Base-by-base conservation (phyloP, 1,284 basidiomycete species). In the Thecaphora thlaspeos region DNA sequence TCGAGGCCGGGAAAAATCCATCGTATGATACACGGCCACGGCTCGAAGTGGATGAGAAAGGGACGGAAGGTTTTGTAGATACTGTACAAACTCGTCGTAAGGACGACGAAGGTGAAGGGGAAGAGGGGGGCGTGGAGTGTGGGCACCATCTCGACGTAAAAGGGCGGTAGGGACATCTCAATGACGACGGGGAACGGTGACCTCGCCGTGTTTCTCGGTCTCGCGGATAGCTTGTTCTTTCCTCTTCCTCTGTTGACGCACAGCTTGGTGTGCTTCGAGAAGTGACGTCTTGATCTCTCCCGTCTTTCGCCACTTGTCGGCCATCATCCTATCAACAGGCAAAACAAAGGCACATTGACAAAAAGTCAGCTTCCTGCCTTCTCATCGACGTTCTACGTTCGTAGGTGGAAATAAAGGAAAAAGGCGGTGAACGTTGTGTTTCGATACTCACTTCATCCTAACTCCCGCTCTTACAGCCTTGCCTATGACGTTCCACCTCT, bases 401-500 rank as follows among this genome's bases (percentile, higher is more conserved):
- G n/a, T n/a, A n/a, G n/a, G n/a, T n/a, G n/a, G n/a, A n/a, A n/a
- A n/a, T n/a, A n/a, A n/a, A 28, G 26, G 26, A 11, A 28, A 28
- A 11, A 5, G 11, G 7, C 26, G 26, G 7, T 28, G 26, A 34
- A 34, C 32, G 15, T 8, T 7, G 10, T 11, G 26, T 7, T 5
- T 14, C 32, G 32, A 17, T n/a, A n/a, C 32, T 34, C 32, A 34
- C 32, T 49, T 39, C 57, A 64, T 64, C 38, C 61, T 52, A 4
- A 48, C 56, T 28, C 55, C 40, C 1, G 61, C 56, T 5, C 19
- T 23, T 1, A 45, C 46, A 9, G 46, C 54, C 7, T 59, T 64
- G 30, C 55, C 43, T n/a, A 48, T 48, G 40, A 60, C 60, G 8
- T 36, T 18, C 61, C 61, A 64, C 19, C 53, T 53, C 23, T 21